These are phyloP conservation scores for Strigomonas culicis DNA, from an alignment of 208 protist species.

Conservation along the genomic window DNA sequence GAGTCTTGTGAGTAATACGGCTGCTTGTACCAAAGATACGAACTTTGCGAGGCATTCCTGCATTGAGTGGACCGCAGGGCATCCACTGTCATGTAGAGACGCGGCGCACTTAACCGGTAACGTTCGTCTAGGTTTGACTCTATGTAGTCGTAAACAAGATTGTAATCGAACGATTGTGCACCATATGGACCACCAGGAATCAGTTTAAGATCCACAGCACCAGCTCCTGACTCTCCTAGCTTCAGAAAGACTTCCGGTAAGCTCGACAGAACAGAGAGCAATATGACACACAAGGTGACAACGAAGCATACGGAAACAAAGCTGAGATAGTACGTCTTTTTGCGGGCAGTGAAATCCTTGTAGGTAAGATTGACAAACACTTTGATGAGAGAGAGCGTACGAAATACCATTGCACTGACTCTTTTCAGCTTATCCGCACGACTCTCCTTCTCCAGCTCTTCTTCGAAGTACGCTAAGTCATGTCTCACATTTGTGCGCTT, in stretches of 20 bases:
- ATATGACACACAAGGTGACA: slow-evolving; percentile 45
- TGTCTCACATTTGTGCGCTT: not conserved
- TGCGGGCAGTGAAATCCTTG: slow-evolving; percentile 25
- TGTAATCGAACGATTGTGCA: no score
- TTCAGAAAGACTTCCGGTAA: slow-evolving; percentile 63
- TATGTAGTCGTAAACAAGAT: no score
- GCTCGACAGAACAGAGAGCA: slow-evolving; percentile 58
- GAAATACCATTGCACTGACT: not conserved
- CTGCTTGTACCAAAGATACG: no score
- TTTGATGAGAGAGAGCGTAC: slow-evolving; percentile 12
- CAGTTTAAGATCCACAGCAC: slow-evolving; percentile 46
- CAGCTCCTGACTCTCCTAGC: slow-evolving; percentile 38
- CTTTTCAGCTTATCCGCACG: not conserved
- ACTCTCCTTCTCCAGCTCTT: not conserved
- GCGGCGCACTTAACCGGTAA: no score
- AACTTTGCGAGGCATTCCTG: no score
- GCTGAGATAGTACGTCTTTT: slow-evolving; percentile 43
- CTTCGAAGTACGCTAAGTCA: not conserved
- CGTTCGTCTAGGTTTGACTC: no score
- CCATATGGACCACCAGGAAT: not conserved
- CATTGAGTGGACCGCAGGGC: no score
- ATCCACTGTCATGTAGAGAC: no score
- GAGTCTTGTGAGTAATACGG: no score
- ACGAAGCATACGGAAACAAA: slow-evolving; percentile 63
- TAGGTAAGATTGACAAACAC: slow-evolving; percentile 32